A percentile compares a stretch with the other conserved stretches of the same genome.
phyloP scores from a whole-genome alignment of 192 early-diverging fungal species.

The Coemansia asiatica region DNA sequence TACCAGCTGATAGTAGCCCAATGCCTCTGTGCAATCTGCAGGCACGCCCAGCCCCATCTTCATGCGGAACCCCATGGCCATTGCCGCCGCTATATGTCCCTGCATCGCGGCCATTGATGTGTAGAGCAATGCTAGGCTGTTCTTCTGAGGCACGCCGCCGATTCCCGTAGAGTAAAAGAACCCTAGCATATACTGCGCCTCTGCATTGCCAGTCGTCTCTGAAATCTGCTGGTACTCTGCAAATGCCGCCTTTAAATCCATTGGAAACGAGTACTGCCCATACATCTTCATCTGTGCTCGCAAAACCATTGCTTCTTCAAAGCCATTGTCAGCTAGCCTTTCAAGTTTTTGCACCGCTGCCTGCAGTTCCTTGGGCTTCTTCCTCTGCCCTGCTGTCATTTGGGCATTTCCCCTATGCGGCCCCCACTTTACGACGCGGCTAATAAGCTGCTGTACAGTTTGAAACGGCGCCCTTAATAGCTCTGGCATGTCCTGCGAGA shows the following conservation, averaged over 20 bases:
- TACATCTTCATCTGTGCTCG: constrained; percentile 77
- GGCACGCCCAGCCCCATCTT: constrained; percentile 78
- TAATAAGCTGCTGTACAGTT: background rate
- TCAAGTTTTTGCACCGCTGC: constrained; percentile 22
- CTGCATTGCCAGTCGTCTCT: constrained; percentile 67
- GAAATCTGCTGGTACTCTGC: constrained; percentile 65
- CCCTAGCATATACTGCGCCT: constrained; percentile 88
- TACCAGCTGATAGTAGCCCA: constrained; percentile 75
- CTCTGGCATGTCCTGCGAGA: background rate
- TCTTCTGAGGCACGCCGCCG: constrained; percentile 55
- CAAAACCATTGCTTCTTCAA: constrained; percentile 62
- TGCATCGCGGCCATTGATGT: constrained; percentile 79
- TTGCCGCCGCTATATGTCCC: constrained; percentile 71
- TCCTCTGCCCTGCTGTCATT: background rate
- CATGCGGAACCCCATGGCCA: constrained; percentile 84
- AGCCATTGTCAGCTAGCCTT: constrained; percentile 7
- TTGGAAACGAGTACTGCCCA: constrained; percentile 58
- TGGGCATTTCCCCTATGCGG: background rate
- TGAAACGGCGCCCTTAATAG: background rate
- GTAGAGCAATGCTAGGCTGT: constrained; percentile 65
- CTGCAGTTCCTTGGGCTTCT: constrained; percentile 13
- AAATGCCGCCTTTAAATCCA: constrained; percentile 64
- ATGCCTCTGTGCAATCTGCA: constrained; percentile 74
- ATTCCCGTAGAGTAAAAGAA: constrained; percentile 89
- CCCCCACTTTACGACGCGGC: background rate